Base-by-base conservation (phyloP, 495 filamentous ascomycete species). In the Neurospora africana region DNA sequence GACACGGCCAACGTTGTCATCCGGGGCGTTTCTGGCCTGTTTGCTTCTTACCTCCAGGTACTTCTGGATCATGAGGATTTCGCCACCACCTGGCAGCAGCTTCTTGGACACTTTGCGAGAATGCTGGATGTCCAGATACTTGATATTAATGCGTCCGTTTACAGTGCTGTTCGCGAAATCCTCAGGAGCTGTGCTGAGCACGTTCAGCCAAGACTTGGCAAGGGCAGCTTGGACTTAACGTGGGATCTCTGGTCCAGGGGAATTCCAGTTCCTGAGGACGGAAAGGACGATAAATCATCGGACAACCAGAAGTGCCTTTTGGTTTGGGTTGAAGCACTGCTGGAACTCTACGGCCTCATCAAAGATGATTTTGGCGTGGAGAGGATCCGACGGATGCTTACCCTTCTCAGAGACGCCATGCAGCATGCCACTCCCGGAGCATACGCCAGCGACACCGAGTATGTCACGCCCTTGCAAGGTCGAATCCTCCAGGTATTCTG, bases 391-490 rank as follows among this genome's bases (percentile, higher is more conserved):
- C 77, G 81, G 80, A 81, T 94, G 90, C 76, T 88, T 83, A 75
- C 86, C 81, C 82, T 91, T 82, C 78, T 95, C 11, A 82, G 82
- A 19, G 81, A 87, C 44, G 83, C 85, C 30, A 84, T 87, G 78
- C 80, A 85, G 47, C 79, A 83, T 58, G 86, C 93, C 5, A 89
- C 92, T 33, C 87, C 87, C n/a, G 87, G 90, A 3, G 82, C 87
- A 19, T 97, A 97, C 76, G 90, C 91, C 40, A 89, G 88, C 40
- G 95, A 98, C 81, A 84, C 93, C n/a, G 94, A 97, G 69, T 89
- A 89, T 71, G 85, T 92, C 72, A 97, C 94, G 2, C 86, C 88
- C 10, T 79, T 99, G 9, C 95, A 99, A 77, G 86, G 80, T 13
- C 84, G 90, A 74, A 89, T 95, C 19, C 80, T 95, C 17, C 89